Evolutionary conservation across 1,284 basidiomycete species (phyloP).

Genomic region (Malassezia slooffiae): DNA sequence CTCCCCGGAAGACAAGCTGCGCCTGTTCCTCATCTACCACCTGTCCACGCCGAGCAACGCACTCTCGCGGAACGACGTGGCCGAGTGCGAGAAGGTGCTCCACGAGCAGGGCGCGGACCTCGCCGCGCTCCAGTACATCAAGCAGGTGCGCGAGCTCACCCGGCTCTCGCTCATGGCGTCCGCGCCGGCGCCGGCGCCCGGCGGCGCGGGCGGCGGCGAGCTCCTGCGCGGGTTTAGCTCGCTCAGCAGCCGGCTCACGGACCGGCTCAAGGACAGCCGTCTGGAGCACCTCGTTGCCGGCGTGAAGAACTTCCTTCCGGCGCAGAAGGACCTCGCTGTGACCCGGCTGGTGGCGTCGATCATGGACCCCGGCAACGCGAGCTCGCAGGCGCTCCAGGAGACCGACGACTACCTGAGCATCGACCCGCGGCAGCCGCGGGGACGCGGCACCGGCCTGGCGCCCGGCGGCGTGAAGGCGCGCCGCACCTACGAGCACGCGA

Average conservation of each 20-base stretch:
- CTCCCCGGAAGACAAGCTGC: slow-evolving; percentile 63
- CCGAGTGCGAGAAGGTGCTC: slow-evolving; percentile 58
- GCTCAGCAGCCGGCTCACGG: slow-evolving; percentile 70
- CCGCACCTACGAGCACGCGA: slow-evolving; percentile 67
- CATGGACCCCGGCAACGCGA: slow-evolving; percentile 87
- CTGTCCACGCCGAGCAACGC: slow-evolving; percentile 70
- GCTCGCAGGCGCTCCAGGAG: slow-evolving; percentile 56
- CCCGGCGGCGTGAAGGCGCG: slow-evolving; percentile 20
- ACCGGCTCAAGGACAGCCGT: slow-evolving; percentile 83
- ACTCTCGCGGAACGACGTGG: slow-evolving; percentile 72
- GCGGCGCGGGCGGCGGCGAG: slow-evolving; percentile 56
- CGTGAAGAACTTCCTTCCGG: slow-evolving; percentile 94
- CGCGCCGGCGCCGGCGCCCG: slow-evolving; percentile 56
- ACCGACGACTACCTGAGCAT: slow-evolving; percentile 93
- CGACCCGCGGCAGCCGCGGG: slow-evolving; percentile 56
- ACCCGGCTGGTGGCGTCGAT: slow-evolving; percentile 87
- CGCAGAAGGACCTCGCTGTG: slow-evolving; percentile 82
- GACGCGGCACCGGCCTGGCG: slow-evolving; percentile 14
- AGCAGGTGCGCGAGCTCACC: slow-evolving; percentile 78
- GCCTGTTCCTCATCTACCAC: slow-evolving; percentile 86
- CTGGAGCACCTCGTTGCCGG: slow-evolving; percentile 88
- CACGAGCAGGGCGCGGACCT: slow-evolving; percentile 56
- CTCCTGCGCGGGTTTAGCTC: slow-evolving; percentile 84
- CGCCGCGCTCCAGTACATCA: slow-evolving; percentile 83
- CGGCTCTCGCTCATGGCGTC: slow-evolving; percentile 83